Conservation (phyloP, 1,284 basidiomycete species). For the Pseudozyma sp. region DNA sequence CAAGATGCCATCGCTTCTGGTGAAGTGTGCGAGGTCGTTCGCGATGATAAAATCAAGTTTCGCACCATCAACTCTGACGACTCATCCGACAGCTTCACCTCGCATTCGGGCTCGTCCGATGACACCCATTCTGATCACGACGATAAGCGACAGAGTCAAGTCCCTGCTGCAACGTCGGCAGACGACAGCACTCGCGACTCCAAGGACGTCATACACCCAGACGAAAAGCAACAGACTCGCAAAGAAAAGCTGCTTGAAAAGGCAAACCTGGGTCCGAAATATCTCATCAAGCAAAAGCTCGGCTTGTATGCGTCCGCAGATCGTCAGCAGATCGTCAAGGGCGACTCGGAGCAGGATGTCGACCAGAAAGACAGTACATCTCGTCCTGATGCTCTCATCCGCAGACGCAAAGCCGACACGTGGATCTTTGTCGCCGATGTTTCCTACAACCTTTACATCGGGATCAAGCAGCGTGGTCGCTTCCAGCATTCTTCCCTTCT, state of each 20-base stretch:
- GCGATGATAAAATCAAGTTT: constrained; percentile 53
- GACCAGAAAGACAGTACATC: background rate
- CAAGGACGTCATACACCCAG: constrained; percentile 2
- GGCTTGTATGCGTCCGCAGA: constrained; percentile 36
- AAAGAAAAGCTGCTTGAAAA: constrained; percentile 38
- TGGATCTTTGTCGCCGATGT: constrained; percentile 56
- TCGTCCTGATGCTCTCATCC: constrained; percentile 39
- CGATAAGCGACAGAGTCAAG: background rate
- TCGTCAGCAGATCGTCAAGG: constrained; percentile 41
- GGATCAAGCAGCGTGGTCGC: constrained; percentile 54
- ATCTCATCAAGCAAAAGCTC: constrained; percentile 44
- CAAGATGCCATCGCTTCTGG: constrained; percentile 33
- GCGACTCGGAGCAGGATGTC: constrained; percentile 3
- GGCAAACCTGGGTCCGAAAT: constrained; percentile 49
- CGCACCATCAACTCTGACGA: constrained; percentile 14
- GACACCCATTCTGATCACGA: background rate
- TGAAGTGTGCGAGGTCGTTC: constrained; percentile 35
- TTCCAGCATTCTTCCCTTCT: constrained; percentile 57
- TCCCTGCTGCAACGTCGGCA: background rate
- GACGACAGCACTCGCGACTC: background rate
- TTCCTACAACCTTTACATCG: constrained; percentile 51
- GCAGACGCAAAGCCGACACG: constrained; percentile 34
- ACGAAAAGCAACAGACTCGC: constrained; percentile 44
- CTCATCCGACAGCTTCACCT: constrained; percentile 37
- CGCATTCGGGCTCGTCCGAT: constrained; percentile 20